Evolutionary conservation across 164 flowering plant genomes (phyloP), one percentile per base, ranked within the genome.

Genomic region (Liquidambar formosana): DNA sequence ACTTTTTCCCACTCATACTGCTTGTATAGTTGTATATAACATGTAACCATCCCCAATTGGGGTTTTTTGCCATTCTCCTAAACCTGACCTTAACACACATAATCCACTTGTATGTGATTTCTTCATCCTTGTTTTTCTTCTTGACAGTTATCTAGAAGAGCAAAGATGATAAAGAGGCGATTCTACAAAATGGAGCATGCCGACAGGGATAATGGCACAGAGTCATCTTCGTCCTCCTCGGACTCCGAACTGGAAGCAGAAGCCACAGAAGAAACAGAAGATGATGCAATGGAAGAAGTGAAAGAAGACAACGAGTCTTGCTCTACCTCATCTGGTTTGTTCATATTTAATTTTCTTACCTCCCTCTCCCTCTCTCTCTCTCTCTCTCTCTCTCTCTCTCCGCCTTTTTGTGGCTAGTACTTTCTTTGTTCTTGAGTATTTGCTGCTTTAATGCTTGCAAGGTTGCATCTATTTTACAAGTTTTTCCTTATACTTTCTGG

Each of bases 101-200:
- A 33, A 33, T 33, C 6, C 41, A 33, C 41, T 33, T 33, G 4
- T 33, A 33, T 33, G 6, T 33, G 2, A 33, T 33, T 2, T 2
- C 6, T 33, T 33, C 41, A 33, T 33, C 41, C 41, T 33, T 33
- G 41, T 33, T 6, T 33, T 33, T 33, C 41, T 33, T 33, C 41
- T 33, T 6, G 4, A 33, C 41, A 33, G 41, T 33, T 33, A 33
- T 2, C 41, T 33, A 33, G 41, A 33, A 33, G 41, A 33, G 41
- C 41, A 16, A 65, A 63, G 48, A 87, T 85, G 91, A 84, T 82
- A 66, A 85, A 83, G 83, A 76, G 91, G 72, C 68, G 83, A 57
- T 84, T 79, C 70, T 84, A 82, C 80, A 81, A 64, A 73, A 57
- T 67, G 57, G 91, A 87, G 12, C 91, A 76, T 56, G 83, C 65